A percentile compares a stretch with the other conserved stretches of the same genome.
These are phyloP conservation scores for Epichloe glyceriae DNA, from an alignment of 2,329 filamentous ascomycete genomes.

Conservation along the genomic window DNA sequence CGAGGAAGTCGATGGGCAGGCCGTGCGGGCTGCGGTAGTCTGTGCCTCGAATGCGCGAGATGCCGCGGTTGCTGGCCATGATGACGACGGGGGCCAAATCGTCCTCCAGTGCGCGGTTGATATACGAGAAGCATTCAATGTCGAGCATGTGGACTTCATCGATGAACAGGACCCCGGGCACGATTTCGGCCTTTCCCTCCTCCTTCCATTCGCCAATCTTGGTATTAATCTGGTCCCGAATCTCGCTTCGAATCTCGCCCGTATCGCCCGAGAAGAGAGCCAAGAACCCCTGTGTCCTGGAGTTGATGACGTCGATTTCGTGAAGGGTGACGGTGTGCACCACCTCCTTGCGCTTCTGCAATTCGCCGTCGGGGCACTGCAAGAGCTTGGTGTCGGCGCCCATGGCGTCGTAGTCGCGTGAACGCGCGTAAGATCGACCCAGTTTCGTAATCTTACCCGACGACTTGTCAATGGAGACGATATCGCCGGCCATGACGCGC, in stretches of 20 bases:
- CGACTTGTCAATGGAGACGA: slow-evolving; percentile 97
- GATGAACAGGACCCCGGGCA: slow-evolving; percentile 93
- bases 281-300: slow-evolving; percentile 92
- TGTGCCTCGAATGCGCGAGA: slow-evolving; percentile 84
- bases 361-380: slow-evolving; percentile 91
- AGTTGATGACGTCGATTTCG: slow-evolving; percentile 99
- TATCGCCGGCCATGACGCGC: slow-evolving; percentile 95
- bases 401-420: slow-evolving; percentile 98
- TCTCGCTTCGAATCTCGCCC: slow-evolving; percentile 92
- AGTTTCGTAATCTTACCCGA: slow-evolving; percentile 97
- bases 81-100: slow-evolving; percentile 95
- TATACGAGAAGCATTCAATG: slow-evolving; percentile 97
- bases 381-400: slow-evolving; percentile 96
- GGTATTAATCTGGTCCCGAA: slow-evolving; percentile 96
- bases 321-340: slow-evolving; percentile 94
- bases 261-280: slow-evolving; percentile 97
- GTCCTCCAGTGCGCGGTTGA: slow-evolving; percentile 92
- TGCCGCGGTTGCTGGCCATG: slow-evolving; percentile 95
- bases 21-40: slow-evolving; percentile 90
- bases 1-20: slow-evolving; percentile 86
- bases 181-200: slow-evolving; percentile 96
- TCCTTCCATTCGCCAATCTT: slow-evolving; percentile 99
- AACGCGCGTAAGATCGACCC: slow-evolving; percentile 85
- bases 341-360: slow-evolving; percentile 94
- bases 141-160: slow-evolving; percentile 99